Conservation (phyloP, 2,329 filamentous ascomycete genomes). For the Dothideomycetes sp. region DNA sequence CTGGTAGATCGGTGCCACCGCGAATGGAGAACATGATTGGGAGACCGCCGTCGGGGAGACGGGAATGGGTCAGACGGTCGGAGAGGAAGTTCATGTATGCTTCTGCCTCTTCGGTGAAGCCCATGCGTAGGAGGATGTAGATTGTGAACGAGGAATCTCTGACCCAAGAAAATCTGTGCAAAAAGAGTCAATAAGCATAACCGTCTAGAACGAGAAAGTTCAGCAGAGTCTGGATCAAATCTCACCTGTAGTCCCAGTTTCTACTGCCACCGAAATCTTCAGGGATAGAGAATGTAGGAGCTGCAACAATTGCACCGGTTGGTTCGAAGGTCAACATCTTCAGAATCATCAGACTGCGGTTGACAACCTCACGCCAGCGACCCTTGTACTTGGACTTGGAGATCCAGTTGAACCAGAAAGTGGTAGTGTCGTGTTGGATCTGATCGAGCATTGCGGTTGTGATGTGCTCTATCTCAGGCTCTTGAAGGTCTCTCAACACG, state of each 20-base stretch:
- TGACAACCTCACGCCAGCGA: conserved; percentile 62
- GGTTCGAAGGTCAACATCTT: conserved; percentile 72
- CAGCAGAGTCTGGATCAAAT: neutral
- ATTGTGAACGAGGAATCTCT: conserved; percentile 70
- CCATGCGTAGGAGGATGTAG: conserved; percentile 65
- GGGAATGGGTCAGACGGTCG: conserved; percentile 56
- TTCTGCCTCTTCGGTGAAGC: conserved; percentile 66
- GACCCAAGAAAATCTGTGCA: conserved; percentile 56
- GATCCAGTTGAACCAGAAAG: conserved; percentile 67
- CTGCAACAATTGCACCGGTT: conserved; percentile 66
- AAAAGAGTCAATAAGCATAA: too few species aligned
- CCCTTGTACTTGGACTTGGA: conserved; percentile 61
- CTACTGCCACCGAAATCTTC: conserved; percentile 48
- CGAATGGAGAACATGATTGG: conserved; percentile 75
- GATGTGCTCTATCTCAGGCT: conserved; percentile 50
- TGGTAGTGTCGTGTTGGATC: conserved; percentile 60
- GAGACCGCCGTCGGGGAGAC: conserved; percentile 51
- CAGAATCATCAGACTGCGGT: conserved; percentile 61
- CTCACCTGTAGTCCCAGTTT: conserved; percentile 51
- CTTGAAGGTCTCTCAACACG: conserved; percentile 54
- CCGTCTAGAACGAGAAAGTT: too few species aligned
- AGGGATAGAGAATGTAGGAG: conserved; percentile 59
- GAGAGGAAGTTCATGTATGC: conserved; percentile 73
- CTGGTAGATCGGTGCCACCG: conserved; percentile 65
- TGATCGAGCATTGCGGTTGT: conserved; percentile 49